Percentiles rank a stretch among this genome's conserved stretches.
phyloP scores from a whole-genome alignment of 331 rosid genomes.

The Quercus lobata region DNA sequence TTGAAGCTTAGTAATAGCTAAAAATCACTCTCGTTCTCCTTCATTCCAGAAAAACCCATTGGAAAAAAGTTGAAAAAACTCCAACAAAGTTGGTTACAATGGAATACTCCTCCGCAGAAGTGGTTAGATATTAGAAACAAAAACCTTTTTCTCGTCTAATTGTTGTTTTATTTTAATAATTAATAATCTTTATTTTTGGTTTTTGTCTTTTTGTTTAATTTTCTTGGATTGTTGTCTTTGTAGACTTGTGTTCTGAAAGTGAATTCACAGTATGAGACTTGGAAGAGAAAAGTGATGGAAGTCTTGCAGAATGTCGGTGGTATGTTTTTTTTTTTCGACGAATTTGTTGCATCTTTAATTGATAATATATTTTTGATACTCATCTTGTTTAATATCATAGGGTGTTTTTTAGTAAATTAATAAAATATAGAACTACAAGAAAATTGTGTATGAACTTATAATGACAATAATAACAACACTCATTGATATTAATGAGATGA shows the following conservation, averaged over 20 bases:
- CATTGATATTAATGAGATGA: no score
- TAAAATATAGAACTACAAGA: no score
- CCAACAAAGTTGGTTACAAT: constrained; percentile 9
- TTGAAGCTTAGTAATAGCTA: no score
- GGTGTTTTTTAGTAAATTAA: no score
- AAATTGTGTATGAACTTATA: no score
- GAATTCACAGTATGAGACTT: constrained; percentile 33
- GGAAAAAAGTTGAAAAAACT: neutral
- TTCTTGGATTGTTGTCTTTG: neutral
- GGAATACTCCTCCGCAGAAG: constrained; percentile 41
- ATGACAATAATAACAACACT: no score
- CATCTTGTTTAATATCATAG: no score
- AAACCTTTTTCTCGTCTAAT: neutral
- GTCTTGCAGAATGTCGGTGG: constrained; percentile 39
- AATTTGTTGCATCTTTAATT: neutral
- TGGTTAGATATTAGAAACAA: constrained; percentile 22
- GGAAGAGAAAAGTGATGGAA: constrained; percentile 31
- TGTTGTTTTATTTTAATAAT: neutral
- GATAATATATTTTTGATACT: neutral
- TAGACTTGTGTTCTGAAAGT: constrained; percentile 40
- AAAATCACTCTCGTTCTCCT: no score
- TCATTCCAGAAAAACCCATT: no score
- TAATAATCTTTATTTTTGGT: neutral
- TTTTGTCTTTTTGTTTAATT: neutral
- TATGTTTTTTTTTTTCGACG: neutral